Base-by-base conservation (phyloP, 2,329 filamentous ascomycete genomes). In the Fusarium sp. region DNA sequence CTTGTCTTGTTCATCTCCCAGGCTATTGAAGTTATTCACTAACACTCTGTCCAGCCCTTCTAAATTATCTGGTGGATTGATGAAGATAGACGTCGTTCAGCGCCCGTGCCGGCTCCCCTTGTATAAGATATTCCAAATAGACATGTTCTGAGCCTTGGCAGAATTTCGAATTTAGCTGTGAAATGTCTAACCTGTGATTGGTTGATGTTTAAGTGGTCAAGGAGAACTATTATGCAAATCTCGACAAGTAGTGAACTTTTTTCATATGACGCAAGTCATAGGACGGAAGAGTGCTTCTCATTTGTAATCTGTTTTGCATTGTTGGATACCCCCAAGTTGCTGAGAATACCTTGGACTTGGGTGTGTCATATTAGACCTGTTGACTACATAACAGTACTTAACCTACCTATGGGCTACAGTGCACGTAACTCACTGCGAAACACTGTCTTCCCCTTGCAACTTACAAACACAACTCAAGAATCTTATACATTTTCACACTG, bases 91-190 rank as follows among this genome's bases (percentile, higher is more conserved):
- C 52, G 42, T 74, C 70, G 69, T 73, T 69, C 67, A 72, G 74
- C 58, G 67, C 67, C 57, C 59, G 52, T 66, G 71, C 59, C 65
- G 59, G 70, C 72, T 75, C 72, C 71, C 70, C 66, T 76, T 79
- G 78, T 80, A 79, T 73, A 79, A 79, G 76, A 78, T 76, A 75
- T 75, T 74, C 67, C 72, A 69, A 78, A 77, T 77, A 79, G 76
- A 79, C 69, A 43, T 73, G 67, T 73, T 70, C 62, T 74, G 65
- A 73, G 62, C 65, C 52, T 58, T 57, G 51, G 10, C 10, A n/a
- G 25, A 31, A 31, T 31, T 13, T 31, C 29, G 8, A 49, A 56
- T 58, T 64, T 62, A 69, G 69, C 54, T 73, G 70, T 74, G 72
- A 74, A 74, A 74, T 71, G 49, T 65, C 66, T 18, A 42, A 40